Evolutionary conservation across 23 red algal species (phyloP), one percentile per base, ranked within the genome.

Genomic region (Gracilariopsis chorda): DNA sequence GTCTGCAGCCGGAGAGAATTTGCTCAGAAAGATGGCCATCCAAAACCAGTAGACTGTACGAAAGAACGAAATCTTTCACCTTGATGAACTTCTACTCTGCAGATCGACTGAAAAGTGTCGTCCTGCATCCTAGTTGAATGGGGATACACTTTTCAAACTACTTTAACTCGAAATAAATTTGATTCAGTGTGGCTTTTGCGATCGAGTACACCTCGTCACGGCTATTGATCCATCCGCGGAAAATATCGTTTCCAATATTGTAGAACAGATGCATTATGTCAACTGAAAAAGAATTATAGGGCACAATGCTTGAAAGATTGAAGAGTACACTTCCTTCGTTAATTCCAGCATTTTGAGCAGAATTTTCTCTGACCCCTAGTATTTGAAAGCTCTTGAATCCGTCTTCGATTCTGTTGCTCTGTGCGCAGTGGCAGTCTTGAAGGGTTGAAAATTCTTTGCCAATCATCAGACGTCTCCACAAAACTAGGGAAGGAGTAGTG

Each of bases 231-330:
- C 29, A 36, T 20, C 7, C 12, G 12, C 65, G 65, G n/a, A 73
- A 30, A 20, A 73, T 73, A 47, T 73, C 65, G 7, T 73, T 73
- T 11, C 65, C 7, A 47, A 73, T 73, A 21, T 73, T 73, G 65
- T 73, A 73, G 65, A 73, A 73, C 7, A 73, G 65, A 47, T 73
- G 65, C 6, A 79, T 79, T 16, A 55, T 53, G 46, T 51, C 74
- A 20, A 53, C 23, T 7, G 74, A 45, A 52, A 79, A 79, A 4
- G 37, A 79, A 13, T 7, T n/a, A 55, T 79, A 79, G 8, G 74
- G 74, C 48, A 79, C 24, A 7, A 79, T 53, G 16, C 4, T 36
- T n/a, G n/a, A n/a, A n/a, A n/a, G n/a, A n/a, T n/a, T n/a, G n/a
- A n/a, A n/a, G n/a, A n/a, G n/a, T n/a, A n/a, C n/a, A n/a, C n/a